Evolutionary conservation across 2,329 filamentous ascomycete genomes (phyloP), one percentile per base, ranked within the genome.

Genomic region (Fusarium piperis): DNA sequence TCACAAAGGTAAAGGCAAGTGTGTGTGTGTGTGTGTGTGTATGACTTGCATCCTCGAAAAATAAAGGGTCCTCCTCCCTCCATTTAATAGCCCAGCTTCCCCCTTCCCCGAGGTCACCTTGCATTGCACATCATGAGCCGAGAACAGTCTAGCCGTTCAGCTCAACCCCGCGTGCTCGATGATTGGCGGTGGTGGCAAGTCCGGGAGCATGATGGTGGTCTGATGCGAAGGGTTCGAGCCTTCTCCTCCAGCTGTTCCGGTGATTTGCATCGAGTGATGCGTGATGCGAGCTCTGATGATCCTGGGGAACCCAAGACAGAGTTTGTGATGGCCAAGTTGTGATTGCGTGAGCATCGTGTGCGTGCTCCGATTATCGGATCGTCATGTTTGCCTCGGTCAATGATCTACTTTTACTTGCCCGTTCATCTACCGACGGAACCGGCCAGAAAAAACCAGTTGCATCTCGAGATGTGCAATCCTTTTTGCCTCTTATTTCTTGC

Each of bases 171-270:
- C 33, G 23, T 11, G 33, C 26, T 20, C 26, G 51, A 15, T 46
- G 38, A 62, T 53, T 67, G 56, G 56, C 35, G 16, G 68, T 71
- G 68, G 68, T 69, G 39, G 44, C 44, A 71, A 41, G 23, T 39
- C 33, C 33, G 52, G 35, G 53, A 57, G 53, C 20, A 39, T 39
- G 33, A 26, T 58, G 38, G 32, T 58, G 55, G 55, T 58, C 55
- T 44, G 55, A 44, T 58, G 16, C 16, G 10, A 12, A 2, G 11
- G 15, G 56, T 26, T 59, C 41, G n/a, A 33, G 38, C 28, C 55
- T 33, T 36, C 15, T 23, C 23, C 30, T 30, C 26, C 44, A 28
- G 16, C 26, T 30, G 26, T 51, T 18, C 44, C 44, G 44, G 15
- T 59, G 57, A 59, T 5, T 5, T 59, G 39, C 18, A 46, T 13